Conservation (phyloP, 2,329 filamentous ascomycete genomes). For the Didymella lethalis region DNA sequence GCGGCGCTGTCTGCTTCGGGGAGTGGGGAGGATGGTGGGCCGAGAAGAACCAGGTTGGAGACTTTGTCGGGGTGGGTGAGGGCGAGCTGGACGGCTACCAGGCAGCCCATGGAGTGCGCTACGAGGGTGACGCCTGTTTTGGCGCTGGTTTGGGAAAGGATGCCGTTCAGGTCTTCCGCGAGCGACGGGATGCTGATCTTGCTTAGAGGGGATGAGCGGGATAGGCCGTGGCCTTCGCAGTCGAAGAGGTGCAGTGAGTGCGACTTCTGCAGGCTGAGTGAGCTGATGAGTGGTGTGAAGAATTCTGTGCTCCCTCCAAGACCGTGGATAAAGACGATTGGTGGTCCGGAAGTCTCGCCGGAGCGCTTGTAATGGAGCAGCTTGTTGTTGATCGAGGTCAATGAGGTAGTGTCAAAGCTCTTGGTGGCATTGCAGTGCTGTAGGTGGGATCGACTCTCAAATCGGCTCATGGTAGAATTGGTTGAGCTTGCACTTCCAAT, state of each 20-base stretch:
- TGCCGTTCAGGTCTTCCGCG: not conserved
- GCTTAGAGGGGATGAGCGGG: not conserved
- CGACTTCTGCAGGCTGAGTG: not conserved
- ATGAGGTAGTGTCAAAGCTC: not conserved
- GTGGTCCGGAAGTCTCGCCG: not conserved
- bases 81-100: not conserved
- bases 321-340: not conserved
- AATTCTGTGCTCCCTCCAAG: not conserved
- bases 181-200: not conserved
- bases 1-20: not conserved
- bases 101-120: not conserved
- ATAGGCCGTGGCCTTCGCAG: not conserved
- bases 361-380: not conserved
- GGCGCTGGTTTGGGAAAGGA: not conserved
- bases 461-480: not conserved
- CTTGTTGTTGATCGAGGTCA: not conserved
- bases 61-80: not conserved
- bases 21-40: not conserved
- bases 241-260: not conserved
- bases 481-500: not conserved
- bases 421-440: not conserved
- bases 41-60: not conserved
- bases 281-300: not conserved
- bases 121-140: not conserved
- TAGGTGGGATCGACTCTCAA: not conserved